phyloP scores from a whole-genome alignment of 352 stramenopile species.

The Globisporangium paddicum region DNA sequence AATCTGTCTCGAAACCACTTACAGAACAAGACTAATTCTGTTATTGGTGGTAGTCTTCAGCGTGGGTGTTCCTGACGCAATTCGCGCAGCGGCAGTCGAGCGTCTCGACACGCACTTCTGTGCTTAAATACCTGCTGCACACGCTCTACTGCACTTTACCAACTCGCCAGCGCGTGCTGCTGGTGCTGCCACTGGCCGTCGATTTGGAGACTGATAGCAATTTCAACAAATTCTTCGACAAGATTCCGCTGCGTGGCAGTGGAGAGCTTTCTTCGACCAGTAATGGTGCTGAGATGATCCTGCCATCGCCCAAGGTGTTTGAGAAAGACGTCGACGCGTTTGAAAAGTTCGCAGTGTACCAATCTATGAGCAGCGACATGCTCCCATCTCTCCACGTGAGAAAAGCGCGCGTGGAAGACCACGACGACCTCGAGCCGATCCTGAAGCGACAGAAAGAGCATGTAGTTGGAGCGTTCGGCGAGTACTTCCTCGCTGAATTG shows the following conservation, averaged over 20 bases:
- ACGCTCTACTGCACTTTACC: constrained; percentile 40
- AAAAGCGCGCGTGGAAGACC: constrained; percentile 71
- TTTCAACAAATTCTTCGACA: constrained; percentile 58
- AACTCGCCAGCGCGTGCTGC: constrained; percentile 32
- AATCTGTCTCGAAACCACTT: background rate
- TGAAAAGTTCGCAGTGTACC: constrained; percentile 44
- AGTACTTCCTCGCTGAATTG: constrained; percentile 92
- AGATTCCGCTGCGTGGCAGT: constrained; percentile 16
- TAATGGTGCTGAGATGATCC: constrained; percentile 8
- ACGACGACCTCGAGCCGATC: constrained; percentile 77
- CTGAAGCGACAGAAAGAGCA: constrained; percentile 51
- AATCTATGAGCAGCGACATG: constrained; percentile 29
- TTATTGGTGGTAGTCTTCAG: constrained; percentile 18
- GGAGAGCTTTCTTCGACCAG: background rate
- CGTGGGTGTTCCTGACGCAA: constrained; percentile 52
- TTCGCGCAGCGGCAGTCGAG: constrained; percentile 46
- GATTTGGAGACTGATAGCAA: constrained; percentile 43
- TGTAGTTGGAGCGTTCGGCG: constrained; percentile 73
- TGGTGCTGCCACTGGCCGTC: constrained; percentile 45
- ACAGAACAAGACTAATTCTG: background rate
- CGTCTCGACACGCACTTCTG: constrained; percentile 23
- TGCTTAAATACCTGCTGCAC: constrained; percentile 55
- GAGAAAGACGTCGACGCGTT: constrained; percentile 33
- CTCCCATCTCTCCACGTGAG: constrained; percentile 48
- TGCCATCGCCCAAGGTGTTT: constrained; percentile 17